Evolutionary conservation across 2,329 filamentous ascomycete species (phyloP).

Genomic region (Xylogone sp.): DNA sequence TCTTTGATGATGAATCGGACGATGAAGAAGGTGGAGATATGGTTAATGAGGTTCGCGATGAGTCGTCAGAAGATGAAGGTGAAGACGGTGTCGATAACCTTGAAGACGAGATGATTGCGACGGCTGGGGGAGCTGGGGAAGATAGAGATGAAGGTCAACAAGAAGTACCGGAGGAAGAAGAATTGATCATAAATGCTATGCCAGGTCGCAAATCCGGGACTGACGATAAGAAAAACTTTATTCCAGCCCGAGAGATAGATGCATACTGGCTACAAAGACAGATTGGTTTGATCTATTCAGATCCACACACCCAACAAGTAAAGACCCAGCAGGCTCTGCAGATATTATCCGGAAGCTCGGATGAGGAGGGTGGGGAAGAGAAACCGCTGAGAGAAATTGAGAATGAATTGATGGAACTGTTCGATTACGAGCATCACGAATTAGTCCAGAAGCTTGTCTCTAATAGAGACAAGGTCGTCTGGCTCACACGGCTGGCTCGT

Average conservation of each 20-base stretch:
- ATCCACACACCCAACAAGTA: conserved; percentile 89
- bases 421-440: conserved; percentile 95
- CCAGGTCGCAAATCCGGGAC: conserved; percentile 41
- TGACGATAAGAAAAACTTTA: conserved; percentile 53
- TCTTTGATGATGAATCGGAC: conserved; percentile 89
- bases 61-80: conserved; percentile 77
- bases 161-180: conserved; percentile 60
- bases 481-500: conserved; percentile 84
- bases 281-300: conserved; percentile 81
- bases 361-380: conserved; percentile 74
- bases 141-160: conserved; percentile 46
- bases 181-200: conserved; percentile 78
- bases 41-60: conserved; percentile 83
- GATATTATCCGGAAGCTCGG: conserved; percentile 73
- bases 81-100: conserved; percentile 57
- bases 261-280: conserved; percentile 96
- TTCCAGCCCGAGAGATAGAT: conserved; percentile 87
- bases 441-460: conserved; percentile 86
- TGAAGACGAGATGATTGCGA: conserved; percentile 45
- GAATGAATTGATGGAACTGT: conserved; percentile 97
- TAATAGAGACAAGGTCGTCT: conserved; percentile 91
- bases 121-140: conserved; percentile 44
- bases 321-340: conserved; percentile 83
- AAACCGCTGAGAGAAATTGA: conserved; percentile 89
- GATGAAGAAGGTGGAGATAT: conserved; percentile 75